Evolutionary conservation across 257 asterid species (phyloP), one percentile per base, ranked within the genome.

Genomic region (Salvia hispanica): DNA sequence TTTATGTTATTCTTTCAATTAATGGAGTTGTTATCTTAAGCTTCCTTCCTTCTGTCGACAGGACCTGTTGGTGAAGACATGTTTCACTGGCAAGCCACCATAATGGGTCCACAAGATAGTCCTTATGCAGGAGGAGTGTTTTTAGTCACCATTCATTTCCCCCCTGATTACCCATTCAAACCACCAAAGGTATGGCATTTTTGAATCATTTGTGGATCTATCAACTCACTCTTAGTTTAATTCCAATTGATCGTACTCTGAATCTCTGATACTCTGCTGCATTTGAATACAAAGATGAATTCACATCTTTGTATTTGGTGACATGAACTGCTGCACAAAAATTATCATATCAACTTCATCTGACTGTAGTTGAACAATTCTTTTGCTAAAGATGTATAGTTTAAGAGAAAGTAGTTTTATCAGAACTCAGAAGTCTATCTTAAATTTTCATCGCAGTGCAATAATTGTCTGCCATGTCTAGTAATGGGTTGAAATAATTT

Each of bases 51-150:
- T 37, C 56, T 55, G 67, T 43, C 48, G 53, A 76, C 77, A 88
- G 96, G 89, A 45, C 96, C 91, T 11, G 94, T 88, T 58, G 93
- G 89, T 54, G 96, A 88, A 76, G 96, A 88, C 79, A 85, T 85
- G 90, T 88, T 88, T 66, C 92, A 88, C 71, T 88, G 92, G 95
- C 92, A 85, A 81, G 95, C 90, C 52, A 88, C 95, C 0, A 85
- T 88, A 67, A 88, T 88, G 95, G 95, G 95, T 15, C 92, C 95
- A 3, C 86, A 83, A 28, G 95, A 83, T 56, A 88, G 92, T 71
- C 95, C 92, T 66, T 88, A 85, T 69, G 77, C 92, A 0, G 95
- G 95, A 45, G 95, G 95, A 31, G 92, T 88, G 74, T 85, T 85
- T 73, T 64, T 85, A 71, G 88, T 85, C 62, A 83, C 90, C 3